Conservation (phyloP, 2,329 filamentous ascomycete species). For the Xylariaceae sp. region DNA sequence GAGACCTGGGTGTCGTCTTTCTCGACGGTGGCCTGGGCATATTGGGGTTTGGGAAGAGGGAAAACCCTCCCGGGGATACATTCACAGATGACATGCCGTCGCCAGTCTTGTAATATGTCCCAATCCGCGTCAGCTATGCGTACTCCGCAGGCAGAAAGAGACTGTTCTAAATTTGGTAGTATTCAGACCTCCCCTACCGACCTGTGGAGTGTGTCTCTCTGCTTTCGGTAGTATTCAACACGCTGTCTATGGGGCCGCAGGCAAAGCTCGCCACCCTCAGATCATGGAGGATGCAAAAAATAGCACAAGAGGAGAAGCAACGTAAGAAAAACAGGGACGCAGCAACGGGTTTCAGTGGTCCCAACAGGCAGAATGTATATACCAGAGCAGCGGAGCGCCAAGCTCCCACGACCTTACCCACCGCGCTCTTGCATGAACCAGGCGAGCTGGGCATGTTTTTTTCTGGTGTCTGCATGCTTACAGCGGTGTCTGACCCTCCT, state of each 20-base stretch:
- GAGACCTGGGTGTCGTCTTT: constrained; percentile 37
- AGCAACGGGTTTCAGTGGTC: neutral
- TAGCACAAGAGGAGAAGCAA: constrained; percentile 9
- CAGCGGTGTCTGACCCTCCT: constrained; percentile 17
- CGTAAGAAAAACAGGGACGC: constrained; percentile 14
- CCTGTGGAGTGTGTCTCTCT: constrained; percentile 4
- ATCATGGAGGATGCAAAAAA: constrained; percentile 5
- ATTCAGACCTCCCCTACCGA: neutral
- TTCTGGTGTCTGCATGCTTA: constrained; percentile 7
- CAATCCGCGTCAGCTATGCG: constrained; percentile 1
- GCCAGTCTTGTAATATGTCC: constrained; percentile 4
- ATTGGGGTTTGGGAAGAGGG: constrained; percentile 51
- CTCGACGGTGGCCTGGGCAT: constrained; percentile 38
- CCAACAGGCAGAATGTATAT: constrained; percentile 24
- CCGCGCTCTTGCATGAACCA: constrained; percentile 19
- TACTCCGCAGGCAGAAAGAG: neutral
- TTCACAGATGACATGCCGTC: constrained; percentile 25
- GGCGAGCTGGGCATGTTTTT: constrained; percentile 15
- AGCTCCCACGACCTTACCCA: constrained; percentile 6
- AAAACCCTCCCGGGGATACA: constrained; percentile 45
- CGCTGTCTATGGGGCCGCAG: constrained; percentile 8
- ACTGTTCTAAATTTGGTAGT: constrained; percentile 6
- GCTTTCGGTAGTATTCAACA: neutral
- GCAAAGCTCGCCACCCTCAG: neutral
- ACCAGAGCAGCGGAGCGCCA: constrained; percentile 17